These are phyloP conservation scores for Cornus controversa DNA, from an alignment of 148 eudicot species.

Conservation along the genomic window DNA sequence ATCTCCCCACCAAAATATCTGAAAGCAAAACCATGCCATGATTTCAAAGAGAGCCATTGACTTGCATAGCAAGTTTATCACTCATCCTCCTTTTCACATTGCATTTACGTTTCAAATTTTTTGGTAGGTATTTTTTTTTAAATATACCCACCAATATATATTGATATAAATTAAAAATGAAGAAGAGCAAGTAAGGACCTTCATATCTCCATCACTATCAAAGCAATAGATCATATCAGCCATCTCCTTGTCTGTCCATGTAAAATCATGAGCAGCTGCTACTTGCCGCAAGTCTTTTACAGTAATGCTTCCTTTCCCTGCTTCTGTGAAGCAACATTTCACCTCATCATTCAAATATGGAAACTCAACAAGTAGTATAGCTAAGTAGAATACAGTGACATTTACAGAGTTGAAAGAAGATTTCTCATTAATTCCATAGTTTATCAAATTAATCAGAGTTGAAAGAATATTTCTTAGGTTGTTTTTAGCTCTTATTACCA, in stretches of 20 bases:
- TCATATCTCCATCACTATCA: too few species aligned
- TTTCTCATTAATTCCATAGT: neutral
- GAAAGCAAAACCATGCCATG: too few species aligned
- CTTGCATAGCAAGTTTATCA: too few species aligned
- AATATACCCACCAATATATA: too few species aligned
- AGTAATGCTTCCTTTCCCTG: conserved; percentile 67
- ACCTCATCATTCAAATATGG: conserved; percentile 7
- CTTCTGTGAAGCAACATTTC: conserved; percentile 47
- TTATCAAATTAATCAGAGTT: too few species aligned
- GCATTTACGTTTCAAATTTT: neutral
- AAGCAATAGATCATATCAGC: too few species aligned
- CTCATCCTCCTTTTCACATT: neutral
- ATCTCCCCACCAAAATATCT: too few species aligned
- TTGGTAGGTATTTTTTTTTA: too few species aligned
- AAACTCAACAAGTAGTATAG: neutral
- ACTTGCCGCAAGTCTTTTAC: conserved; percentile 60
- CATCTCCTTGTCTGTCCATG: conserved; percentile 85
- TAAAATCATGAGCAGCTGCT: conserved; percentile 78
- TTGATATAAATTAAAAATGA: too few species aligned
- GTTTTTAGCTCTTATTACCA: too few species aligned
- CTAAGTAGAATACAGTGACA: neutral
- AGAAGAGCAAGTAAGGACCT: conserved; percentile 41
- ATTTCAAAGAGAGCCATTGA: too few species aligned
- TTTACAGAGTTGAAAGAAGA: neutral
- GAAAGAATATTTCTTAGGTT: too few species aligned